Base-by-base conservation (phyloP, 345 rosid genomes). In the Linum tenue region DNA sequence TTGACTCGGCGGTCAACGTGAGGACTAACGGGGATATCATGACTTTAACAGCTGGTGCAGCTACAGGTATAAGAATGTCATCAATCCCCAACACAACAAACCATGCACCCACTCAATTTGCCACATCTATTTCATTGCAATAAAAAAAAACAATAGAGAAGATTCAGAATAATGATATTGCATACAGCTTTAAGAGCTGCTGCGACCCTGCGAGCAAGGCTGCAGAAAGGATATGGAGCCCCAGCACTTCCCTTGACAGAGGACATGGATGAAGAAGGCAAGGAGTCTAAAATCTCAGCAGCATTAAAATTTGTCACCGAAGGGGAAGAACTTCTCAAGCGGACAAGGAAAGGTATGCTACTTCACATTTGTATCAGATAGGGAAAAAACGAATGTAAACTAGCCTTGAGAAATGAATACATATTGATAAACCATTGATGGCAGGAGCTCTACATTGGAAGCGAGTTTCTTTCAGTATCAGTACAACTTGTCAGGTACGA, bases 1-100 rank as follows among this genome's bases (percentile, higher is more conserved):
- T 92, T 58, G 83, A 80, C 84, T 92, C 95, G 17, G 92, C 98
- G 10, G 77, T 86, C 22, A 92, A 82, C 55, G 91, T 89, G 17
- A 89, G 73, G 79, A 84, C 84, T 60, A 87, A 80, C 65, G 96
- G 98, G 57, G 96, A 92, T 71, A 75, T 92, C 77, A 87, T 92
- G 90, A 85, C 95, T 75, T 72, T 92, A 73, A 92, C 98, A 31
- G 96, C 98, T 3, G 92, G 91, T 63, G 95, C 98, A 73, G 96
- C 98, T 38, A 92, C 98, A 79, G 98, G 98, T 89, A 77, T 12
- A 37, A 16, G 8, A 16, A 9, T 56, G 16, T 16, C 16, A 22
- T 22, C 31, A 22, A 22, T 22, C 31, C 31, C 31, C 31, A 22
- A 22, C 31, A 22, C 31, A 22, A 22, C 31, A 22, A 22, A 22